Evolutionary conservation across 805 yeast species (phyloP).

Genomic region (Dipodascus geniculatus): DNA sequence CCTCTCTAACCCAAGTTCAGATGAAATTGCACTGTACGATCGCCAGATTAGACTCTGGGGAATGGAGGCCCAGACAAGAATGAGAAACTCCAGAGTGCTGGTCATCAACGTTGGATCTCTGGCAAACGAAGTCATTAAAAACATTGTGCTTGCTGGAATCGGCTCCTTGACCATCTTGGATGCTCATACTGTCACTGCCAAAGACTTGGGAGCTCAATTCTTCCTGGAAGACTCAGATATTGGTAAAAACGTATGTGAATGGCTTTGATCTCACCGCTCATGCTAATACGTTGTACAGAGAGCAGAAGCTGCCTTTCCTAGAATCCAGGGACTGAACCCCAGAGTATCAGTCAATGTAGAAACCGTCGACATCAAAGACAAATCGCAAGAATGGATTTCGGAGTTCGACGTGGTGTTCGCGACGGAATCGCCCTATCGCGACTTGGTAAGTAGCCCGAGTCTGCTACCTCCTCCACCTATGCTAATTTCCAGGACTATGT

Average conservation of each 20-base stretch:
- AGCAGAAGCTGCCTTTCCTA: slow-evolving; percentile 39
- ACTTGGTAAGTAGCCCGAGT: slow-evolving; percentile 29
- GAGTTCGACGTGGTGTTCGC: slow-evolving; percentile 63
- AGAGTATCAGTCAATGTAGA: slow-evolving; percentile 45
- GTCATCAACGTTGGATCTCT: slow-evolving; percentile 64
- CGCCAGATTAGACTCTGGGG: slow-evolving; percentile 97
- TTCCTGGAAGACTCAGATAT: slow-evolving; percentile 46
- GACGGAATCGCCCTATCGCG: slow-evolving; percentile 42
- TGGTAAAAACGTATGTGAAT: slow-evolving; percentile 30
- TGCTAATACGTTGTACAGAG: slow-evolving; percentile 23
- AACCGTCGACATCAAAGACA: slow-evolving; percentile 14
- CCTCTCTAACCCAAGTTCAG: slow-evolving; percentile 27
- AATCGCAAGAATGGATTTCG: slow-evolving; percentile 30
- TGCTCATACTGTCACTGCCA: slow-evolving; percentile 37
- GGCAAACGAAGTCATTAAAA: slow-evolving; percentile 75
- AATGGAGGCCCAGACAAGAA: slow-evolving; percentile 69
- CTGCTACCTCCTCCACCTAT: slow-evolving; percentile 3
- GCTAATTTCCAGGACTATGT: slow-evolving; percentile 26
- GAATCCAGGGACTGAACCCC: slow-evolving; percentile 66
- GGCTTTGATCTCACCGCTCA: background rate
- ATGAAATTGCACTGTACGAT: slow-evolving; percentile 86
- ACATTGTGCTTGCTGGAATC: slow-evolving; percentile 78
- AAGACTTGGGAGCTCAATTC: slow-evolving; percentile 66
- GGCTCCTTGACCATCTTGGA: slow-evolving; percentile 70
- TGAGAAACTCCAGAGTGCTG: slow-evolving; percentile 61